Evolutionary conservation across 305 asterid genomes (phyloP), one percentile per base, ranked within the genome.

Genomic region (Stenogyne calaminthoides): DNA sequence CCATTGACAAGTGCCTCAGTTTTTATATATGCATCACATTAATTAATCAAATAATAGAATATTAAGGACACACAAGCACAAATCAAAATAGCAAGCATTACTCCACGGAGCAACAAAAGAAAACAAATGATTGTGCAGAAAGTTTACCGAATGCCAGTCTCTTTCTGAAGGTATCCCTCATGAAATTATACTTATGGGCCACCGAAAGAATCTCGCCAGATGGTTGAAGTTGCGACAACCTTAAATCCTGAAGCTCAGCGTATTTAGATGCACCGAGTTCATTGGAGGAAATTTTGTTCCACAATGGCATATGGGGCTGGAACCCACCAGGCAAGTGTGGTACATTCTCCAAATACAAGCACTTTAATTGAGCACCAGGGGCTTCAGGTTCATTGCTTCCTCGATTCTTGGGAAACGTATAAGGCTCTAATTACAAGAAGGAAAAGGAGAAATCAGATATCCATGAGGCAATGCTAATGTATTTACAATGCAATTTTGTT

Each of bases 261-360:
- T 78, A 71, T 70, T 82, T 84, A 70, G 90, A 88, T 71, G 80
- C 90, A 76, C 71, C 80, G 61, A 69, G 67, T 76, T 85, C 72
- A 36, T 71, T 64, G 75, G 90, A 85, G 80, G 90, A 84, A 46
- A 18, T 70, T 74, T 77, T 81, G 77, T 74, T 83, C 81, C 89
- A 83, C 72, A 80, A 73, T 63, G 85, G 78, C 83, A 84, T 86
- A 51, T 84, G 93, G 65, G 82, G 97, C 80, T 95, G 79, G 89
- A 80, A 84, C 64, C 97, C 98, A 78, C 97, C 93, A 80, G 92
- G 94, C 80, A 95, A 78, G 82, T 91, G 84, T 59, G 98, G 98
- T 84, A 79, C 82, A 73, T 95, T 93, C 88, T 95, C 96, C 75
- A 95, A 90, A 83, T 86, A 93, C 81, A 88, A 78, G 74, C 96